Evolutionary conservation across 2,329 filamentous ascomycete genomes (phyloP), one percentile per base, ranked within the genome.

Genomic region (Trichothecium roseum): DNA sequence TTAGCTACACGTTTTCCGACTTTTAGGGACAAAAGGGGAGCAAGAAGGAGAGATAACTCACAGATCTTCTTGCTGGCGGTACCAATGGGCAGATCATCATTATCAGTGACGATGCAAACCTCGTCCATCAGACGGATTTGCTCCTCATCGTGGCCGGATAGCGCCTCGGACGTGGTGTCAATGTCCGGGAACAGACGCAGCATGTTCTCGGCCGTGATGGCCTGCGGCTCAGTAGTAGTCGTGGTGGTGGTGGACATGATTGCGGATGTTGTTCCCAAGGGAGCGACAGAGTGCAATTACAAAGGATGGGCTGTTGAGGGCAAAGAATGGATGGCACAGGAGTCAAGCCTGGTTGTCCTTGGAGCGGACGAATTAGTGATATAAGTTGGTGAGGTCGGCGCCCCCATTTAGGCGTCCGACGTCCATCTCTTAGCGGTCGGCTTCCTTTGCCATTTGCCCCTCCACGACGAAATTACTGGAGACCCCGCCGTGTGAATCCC

Each of bases 41-140:
- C 27, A 22, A 16, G 12, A n/a, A 7, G 13, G 30, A 9, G 10
- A 9, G 9, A 9, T n/a, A 35, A 72, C 81, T 48, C 65, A 94
- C 91, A 98, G 37, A 86, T 76, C 69, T 98, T 98, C 75, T 98
- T 96, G 78, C 84, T 94, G 35, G 86, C 89, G 47, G 86, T 94
- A 43, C 91, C 91, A 58, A 98, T 94, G 20, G 89, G 88, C 50
- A 77, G 68, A 59, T 96, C 91, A 51, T 96, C 75, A 51, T 94
- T 79, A 60, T 96, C 89, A 32, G 93, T 68, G 14, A 98, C 91
- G 56, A 98, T 96, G 72, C 91, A 98, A 34, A 95, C 83, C 67
- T 96, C 91, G 53, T 98, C 89, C 91, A 98, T 98, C 51, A 98
- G 66, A 34, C 89, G 81, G 52, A 95, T 94, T 66, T 98, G 91